Evolutionary conservation across 257 asterid species (phyloP), one percentile per base, ranked within the genome.

Genomic region (Nicotiana tomentosiformis): DNA sequence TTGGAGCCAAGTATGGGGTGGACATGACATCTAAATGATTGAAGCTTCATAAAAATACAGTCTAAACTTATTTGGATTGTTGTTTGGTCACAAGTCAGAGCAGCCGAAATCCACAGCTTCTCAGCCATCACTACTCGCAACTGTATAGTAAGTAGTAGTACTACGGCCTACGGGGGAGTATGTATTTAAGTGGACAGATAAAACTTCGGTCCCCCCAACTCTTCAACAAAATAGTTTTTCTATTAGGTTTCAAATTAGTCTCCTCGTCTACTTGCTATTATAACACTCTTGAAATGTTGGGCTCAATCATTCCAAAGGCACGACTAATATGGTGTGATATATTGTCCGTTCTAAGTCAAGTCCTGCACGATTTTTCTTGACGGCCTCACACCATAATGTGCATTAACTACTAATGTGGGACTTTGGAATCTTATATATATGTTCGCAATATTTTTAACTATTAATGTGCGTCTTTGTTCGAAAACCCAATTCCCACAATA

Each of bases 1-100:
- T 58, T 46, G 79, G 61, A 72, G 61, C 61, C 26, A 72, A 51
- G 10, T 51, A 29, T 76, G 80, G 43, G 23, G 15, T 67, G 17
- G 65, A 26, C 35, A 66, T 80, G 86, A 79, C 80, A 57, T 80
- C 56, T 77, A 83, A 83, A 60, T 68, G 51, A 74, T 86, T 80
- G 78, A 77, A 66, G 46, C 61, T 61, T n/a, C 26, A 76, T 61
- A 15, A 51, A 76, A 76, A 51, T 16, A 51, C 64, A 16, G 80
- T 51, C 80, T 20, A 53, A 1, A 51, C 65, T 76, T 51, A 26
- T 76, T 51, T 51, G 64, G 80, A 76, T 76, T 5, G 6, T 76
- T 76, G 64, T 76, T 9, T 76, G 62, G 64, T 51, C 64, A 76
- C 29, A 15, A n/a, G 17, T 76, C 80, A 29, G 10, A 76, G 29